Percentiles rank a stretch among this genome's conserved stretches.
phyloP scores from a whole-genome alignment of 768 basidiomycete genomes.

The Xerocomus spinulosus region DNA sequence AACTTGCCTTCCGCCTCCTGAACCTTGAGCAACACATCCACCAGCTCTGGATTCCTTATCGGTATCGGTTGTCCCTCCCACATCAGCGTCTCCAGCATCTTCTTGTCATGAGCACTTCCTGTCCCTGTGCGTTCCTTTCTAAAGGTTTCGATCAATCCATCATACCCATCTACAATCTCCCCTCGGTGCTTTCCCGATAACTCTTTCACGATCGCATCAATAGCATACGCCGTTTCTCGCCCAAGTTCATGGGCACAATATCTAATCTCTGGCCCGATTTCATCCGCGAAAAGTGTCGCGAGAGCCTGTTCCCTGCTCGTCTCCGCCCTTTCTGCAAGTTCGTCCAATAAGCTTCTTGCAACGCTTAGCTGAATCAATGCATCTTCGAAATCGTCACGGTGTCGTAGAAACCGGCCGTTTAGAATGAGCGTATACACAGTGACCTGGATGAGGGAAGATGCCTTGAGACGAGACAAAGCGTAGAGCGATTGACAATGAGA shows the following conservation, averaged over 20 bases:
- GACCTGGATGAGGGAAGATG: constrained; percentile 60
- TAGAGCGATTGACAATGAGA: constrained; percentile 69
- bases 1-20: constrained; percentile 71
- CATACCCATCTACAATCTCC: constrained; percentile 61
- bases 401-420: constrained; percentile 78
- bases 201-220: constrained; percentile 68
- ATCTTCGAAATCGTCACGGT: constrained; percentile 71
- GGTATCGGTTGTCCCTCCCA: constrained; percentile 87
- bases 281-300: constrained; percentile 77
- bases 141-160: constrained; percentile 48
- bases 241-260: constrained; percentile 91
- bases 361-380: constrained; percentile 72
- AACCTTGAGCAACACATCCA: constrained; percentile 78
- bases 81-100: constrained; percentile 52
- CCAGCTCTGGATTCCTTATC: constrained; percentile 85
- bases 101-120: constrained; percentile 39
- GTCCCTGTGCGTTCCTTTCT: constrained; percentile 37
- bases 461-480: constrained; percentile 45
- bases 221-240: constrained; percentile 70
- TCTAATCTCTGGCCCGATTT: constrained; percentile 85
- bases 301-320: constrained; percentile 86
- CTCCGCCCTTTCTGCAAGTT: constrained; percentile 55
- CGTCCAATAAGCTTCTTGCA: constrained; percentile 68
- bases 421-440: constrained; percentile 76
- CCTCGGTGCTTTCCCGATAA: constrained; percentile 53